These are phyloP conservation scores for Schizosaccharomyces lindneri DNA, from an alignment of 805 yeast species.

Conservation along the genomic window DNA sequence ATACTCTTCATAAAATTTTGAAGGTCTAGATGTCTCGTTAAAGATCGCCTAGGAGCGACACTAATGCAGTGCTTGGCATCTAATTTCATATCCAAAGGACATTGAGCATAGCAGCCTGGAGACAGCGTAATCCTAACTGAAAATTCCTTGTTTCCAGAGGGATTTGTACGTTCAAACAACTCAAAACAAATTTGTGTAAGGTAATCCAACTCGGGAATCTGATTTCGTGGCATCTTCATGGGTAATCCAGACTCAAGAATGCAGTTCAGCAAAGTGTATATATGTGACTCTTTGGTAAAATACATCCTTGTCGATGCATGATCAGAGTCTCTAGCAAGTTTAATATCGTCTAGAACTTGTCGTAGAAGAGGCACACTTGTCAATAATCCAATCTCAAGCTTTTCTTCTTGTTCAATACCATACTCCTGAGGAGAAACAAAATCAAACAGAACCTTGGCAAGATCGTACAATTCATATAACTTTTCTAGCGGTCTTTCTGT, in stretches of 20 bases:
- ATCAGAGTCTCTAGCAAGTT: constrained; percentile 51
- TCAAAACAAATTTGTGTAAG: constrained; percentile 86
- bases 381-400: constrained; percentile 79
- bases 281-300: constrained; percentile 92
- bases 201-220: constrained; percentile 87
- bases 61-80: constrained; percentile 93
- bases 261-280: constrained; percentile 74
- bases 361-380: constrained; percentile 85
- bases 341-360: constrained; percentile 60
- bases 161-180: constrained; percentile 34
- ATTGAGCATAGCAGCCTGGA: constrained; percentile 96
- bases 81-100: constrained; percentile 86
- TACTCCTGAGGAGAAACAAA: constrained; percentile 94
- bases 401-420: constrained; percentile 87
- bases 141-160: constrained; percentile 36
- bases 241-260: constrained; percentile 81
- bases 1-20: constrained; percentile 66
- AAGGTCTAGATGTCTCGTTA: constrained; percentile 82
- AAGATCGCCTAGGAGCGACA: constrained; percentile 70
- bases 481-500: constrained; percentile 11
- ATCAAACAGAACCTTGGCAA: constrained; percentile 83
- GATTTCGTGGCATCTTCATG: constrained; percentile 84
- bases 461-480: constrained; percentile 63
- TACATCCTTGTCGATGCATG: constrained; percentile 69
- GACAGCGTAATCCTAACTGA: constrained; percentile 76